Base-by-base conservation (phyloP, 495 filamentous ascomycete genomes). In the Wilcoxina mikolae region DNA sequence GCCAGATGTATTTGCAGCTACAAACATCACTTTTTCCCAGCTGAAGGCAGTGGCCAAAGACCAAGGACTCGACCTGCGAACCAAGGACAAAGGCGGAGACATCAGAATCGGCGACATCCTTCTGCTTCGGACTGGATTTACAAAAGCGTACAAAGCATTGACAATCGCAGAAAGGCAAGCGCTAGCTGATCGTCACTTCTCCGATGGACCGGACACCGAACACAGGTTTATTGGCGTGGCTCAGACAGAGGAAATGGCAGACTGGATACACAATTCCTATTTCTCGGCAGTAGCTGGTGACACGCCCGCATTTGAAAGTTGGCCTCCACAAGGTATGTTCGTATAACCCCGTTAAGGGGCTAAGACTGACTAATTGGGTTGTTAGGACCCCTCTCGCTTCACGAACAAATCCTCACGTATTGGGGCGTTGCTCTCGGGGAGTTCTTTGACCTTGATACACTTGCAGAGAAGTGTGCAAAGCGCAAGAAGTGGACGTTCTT, bases 201-300 rank as follows among this genome's bases (percentile, higher is more conserved):
- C 64, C 61, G 74, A 59, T 38, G 68, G 55, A 65, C 31, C 31
- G 7, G 61, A 66, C 23, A 59, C 72, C 52, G 67, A 72, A 55
- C 59, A 77, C 70, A 57, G 67, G 11, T 81, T 77, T 58, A 76
- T 70, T 4, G 82, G 82, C 0, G 58, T 78, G 0, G 66, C 70
- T 53, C 79, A 82, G 58, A 78, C 79, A 27, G 71, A 78, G 27
- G 66, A 67, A 44, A 70, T 82, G 35, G 59, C 78, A 46, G 75
- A 79, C 46, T 83, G 78, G 74, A 58, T 85, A 56, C 78, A 83
- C 58, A 78, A 84, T 62, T 76, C 72, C 50, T 83, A 81, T 49
- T 83, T 84, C 58, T 73, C 80, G 3, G 73, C 71, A 1, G 79
- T 82, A 24, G 76, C 73, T 3, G 78, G 78, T 0, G 80, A 83